Evolutionary conservation across 805 yeast genomes (phyloP).

Genomic region (Hanseniaspora hatyaiensis): DNA sequence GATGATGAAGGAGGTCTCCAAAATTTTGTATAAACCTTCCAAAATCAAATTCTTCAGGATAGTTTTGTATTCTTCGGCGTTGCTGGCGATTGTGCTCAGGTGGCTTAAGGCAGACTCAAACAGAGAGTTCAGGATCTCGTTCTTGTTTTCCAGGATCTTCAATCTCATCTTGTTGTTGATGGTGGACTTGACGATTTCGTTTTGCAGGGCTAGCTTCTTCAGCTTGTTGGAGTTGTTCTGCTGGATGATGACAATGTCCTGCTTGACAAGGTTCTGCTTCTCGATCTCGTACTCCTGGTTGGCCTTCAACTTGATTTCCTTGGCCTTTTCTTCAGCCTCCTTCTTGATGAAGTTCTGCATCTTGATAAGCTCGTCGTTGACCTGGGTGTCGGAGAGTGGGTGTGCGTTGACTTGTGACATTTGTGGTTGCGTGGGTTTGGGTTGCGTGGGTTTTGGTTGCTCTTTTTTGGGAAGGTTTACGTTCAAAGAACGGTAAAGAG

Average conservation of each 20-base stretch:
- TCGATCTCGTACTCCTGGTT: slow-evolving; percentile 98
- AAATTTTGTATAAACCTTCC: slow-evolving; percentile 59
- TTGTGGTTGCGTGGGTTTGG: background rate
- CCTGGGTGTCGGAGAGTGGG: slow-evolving; percentile 41
- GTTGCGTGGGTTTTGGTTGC: background rate
- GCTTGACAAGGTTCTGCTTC: slow-evolving; percentile 86
- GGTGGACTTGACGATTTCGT: slow-evolving; percentile 90
- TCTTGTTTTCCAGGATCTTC: slow-evolving; percentile 76
- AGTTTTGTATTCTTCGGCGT: slow-evolving; percentile 50
- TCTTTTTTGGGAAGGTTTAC: no score
- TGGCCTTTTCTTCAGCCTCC: slow-evolving; percentile 98
- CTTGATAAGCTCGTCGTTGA: slow-evolving; percentile 87
- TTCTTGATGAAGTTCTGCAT: slow-evolving; percentile 98
- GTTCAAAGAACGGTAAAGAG: no score
- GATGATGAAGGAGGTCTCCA: slow-evolving; percentile 58
- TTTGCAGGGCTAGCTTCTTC: slow-evolving; percentile 84
- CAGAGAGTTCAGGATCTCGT: slow-evolving; percentile 61
- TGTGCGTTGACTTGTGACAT: slow-evolving; percentile 30
- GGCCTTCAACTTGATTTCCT: slow-evolving; percentile 88
- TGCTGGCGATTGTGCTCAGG: slow-evolving; percentile 43
- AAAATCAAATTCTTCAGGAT: slow-evolving; percentile 67
- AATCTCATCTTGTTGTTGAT: slow-evolving; percentile 91
- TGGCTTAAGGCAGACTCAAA: slow-evolving; percentile 57
- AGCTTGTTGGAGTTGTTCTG: slow-evolving; percentile 63
- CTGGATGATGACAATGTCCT: slow-evolving; percentile 84